Conservation (phyloP, 2,329 filamentous ascomycete species). For the Penicillium sp. region DNA sequence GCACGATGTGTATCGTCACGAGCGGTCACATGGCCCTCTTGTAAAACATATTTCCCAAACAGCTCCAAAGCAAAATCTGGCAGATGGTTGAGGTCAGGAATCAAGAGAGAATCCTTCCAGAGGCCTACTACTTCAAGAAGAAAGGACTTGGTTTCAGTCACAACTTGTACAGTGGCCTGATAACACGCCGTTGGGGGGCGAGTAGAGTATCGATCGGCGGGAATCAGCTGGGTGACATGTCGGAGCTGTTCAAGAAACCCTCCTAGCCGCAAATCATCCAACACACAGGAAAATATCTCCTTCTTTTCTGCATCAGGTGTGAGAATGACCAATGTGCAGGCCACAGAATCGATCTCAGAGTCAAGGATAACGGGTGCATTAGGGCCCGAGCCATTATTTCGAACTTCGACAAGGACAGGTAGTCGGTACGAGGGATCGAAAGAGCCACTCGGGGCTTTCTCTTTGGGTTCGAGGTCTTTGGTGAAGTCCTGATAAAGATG, state of each 20-base stretch:
- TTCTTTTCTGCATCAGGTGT: slow-evolving; percentile 16
- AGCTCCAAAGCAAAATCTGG: slow-evolving; percentile 19
- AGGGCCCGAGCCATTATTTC: slow-evolving; percentile 1
- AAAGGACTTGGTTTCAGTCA: slow-evolving; percentile 24
- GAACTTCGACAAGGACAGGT: slow-evolving; percentile 26
- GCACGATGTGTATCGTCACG: background rate
- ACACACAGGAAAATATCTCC: slow-evolving; percentile 23
- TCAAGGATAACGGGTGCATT: background rate
- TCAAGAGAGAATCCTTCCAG: slow-evolving; percentile 39
- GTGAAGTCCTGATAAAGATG: slow-evolving; percentile 24
- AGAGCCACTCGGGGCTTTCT: background rate
- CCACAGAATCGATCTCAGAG: slow-evolving; percentile 1
- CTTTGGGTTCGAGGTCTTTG: background rate
- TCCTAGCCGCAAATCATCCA: slow-evolving; percentile 18
- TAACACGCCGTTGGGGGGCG: slow-evolving; percentile 33
- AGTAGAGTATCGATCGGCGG: slow-evolving; percentile 30
- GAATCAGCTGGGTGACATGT: slow-evolving; percentile 22
- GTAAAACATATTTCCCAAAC: slow-evolving; percentile 35
- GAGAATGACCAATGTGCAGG: slow-evolving; percentile 26
- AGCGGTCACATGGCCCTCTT: slow-evolving; percentile 19
- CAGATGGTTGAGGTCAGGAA: slow-evolving; percentile 24
- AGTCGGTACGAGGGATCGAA: slow-evolving; percentile 5
- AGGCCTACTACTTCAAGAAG: slow-evolving; percentile 35
- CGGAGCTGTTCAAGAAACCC: slow-evolving; percentile 29
- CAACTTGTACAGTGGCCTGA: slow-evolving; percentile 31